Base-by-base conservation (phyloP, 345 rosid genomes). In the Crucihimalaya himalaica region DNA sequence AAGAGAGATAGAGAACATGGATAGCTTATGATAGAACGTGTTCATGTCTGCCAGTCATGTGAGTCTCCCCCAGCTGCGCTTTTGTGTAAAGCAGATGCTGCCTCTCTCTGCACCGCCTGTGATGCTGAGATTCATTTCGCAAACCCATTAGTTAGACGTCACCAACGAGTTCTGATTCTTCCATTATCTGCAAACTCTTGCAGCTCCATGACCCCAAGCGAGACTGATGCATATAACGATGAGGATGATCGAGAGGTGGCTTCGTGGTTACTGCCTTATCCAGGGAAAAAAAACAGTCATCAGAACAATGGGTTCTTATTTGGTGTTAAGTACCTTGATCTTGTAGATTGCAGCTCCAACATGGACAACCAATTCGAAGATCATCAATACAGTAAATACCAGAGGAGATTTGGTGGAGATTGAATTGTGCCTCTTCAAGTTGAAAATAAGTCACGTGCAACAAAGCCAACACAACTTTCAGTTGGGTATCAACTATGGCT, bases 61-160 rank as follows among this genome's bases (percentile, higher is more conserved):
- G 98, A 91, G 72, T 81, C 86, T 0, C 86, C 93, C 3, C 98
- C 98, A 0, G 98, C 98, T n/a, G 89, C 88, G 28, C 85, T 87
- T 63, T 59, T 93, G 5, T 94, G 98, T 76, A 91, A 88, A 84
- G 98, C 98, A 0, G 96, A 94, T 27, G 86, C 96, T 2, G 98
- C 98, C 2, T 89, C 95, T 47, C 91, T 94, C 6, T 94, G 98
- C 48, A 37, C 81, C 2, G 66, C 86, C 47, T 94, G 98, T 37
- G 98, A 94, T 66, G 83, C 92, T 0, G 94, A 86, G 28, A 86
- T 94, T 72, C 98, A 94, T 62, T 89, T 97, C 0, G 96, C 96
- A 16, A 94, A 94, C 77, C 93, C 97, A 0, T 80, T 94, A 2
- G 96, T 97, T 3, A 83, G 92, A 71, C 97, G 97, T 70, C 98